Conservation (phyloP, 2,329 filamentous ascomycete genomes). For the Colletotrichum sp. region DNA sequence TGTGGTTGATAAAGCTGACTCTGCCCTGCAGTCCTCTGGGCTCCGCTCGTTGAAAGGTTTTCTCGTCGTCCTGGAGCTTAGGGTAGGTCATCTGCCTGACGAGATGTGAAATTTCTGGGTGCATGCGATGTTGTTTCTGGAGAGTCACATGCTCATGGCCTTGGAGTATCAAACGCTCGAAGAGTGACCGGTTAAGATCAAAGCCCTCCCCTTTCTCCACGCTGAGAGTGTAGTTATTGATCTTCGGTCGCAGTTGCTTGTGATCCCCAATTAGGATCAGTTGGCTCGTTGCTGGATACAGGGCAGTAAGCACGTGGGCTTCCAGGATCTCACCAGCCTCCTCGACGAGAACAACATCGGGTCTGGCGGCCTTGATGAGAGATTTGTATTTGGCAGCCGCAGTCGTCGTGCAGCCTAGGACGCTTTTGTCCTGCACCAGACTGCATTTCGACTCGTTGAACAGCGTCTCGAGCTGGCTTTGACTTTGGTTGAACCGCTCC, state of each 20-base stretch:
- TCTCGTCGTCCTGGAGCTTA: slow-evolving; percentile 58
- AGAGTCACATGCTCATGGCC: slow-evolving; percentile 60
- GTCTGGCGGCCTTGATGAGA: not conserved
- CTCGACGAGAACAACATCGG: no score
- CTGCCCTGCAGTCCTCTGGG: slow-evolving; percentile 63
- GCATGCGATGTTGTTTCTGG: slow-evolving; percentile 70
- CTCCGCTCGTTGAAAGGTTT: slow-evolving; percentile 48
- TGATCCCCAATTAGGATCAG: no score
- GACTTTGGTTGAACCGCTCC: slow-evolving; percentile 44
- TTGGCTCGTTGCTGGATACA: no score
- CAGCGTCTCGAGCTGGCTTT: slow-evolving; percentile 46
- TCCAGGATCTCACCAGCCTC: no score
- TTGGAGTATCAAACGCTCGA: slow-evolving; percentile 69
- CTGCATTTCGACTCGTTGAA: slow-evolving; percentile 45
- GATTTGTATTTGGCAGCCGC: slow-evolving; percentile 67
- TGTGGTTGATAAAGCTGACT: slow-evolving; percentile 72
- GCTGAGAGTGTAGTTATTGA: slow-evolving; percentile 54
- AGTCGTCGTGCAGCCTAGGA: slow-evolving; percentile 77
- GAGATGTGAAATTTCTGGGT: slow-evolving; percentile 68
- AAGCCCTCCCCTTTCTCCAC: slow-evolving; percentile 70
- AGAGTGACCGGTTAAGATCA: slow-evolving; percentile 71
- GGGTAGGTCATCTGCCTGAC: slow-evolving; percentile 67
- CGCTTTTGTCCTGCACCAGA: slow-evolving; percentile 56
- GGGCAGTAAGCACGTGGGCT: no score
- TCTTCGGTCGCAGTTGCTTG: no score